Evolutionary conservation across 345 rosid species (phyloP).

Genomic region (Populus pruinosa): DNA sequence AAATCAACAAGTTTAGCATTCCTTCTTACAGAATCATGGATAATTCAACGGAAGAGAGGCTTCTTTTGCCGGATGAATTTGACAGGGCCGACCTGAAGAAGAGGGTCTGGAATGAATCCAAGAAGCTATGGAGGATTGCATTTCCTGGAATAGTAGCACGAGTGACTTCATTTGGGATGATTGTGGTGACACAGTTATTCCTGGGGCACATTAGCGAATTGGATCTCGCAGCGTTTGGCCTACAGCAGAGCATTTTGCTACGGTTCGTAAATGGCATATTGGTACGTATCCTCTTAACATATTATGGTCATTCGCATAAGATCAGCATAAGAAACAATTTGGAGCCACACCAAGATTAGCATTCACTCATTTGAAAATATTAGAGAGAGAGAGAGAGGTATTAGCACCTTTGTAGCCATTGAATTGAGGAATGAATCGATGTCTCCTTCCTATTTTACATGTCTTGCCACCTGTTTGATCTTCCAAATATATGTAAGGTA

Average conservation of each 20-base stretch:
- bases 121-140: conserved; percentile 36
- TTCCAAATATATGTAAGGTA: conserved; percentile 24
- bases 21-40: background rate
- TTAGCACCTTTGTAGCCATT: too few species aligned
- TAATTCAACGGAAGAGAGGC: conserved; percentile 20
- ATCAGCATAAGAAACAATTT: too few species aligned
- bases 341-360: too few species aligned
- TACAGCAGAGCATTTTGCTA: conserved; percentile 24
- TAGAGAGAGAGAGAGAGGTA: too few species aligned
- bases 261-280: conserved; percentile 30
- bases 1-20: background rate
- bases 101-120: conserved; percentile 27
- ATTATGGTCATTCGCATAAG: too few species aligned
- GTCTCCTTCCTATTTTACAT: background rate
- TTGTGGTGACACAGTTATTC: conserved; percentile 19
- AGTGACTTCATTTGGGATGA: conserved; percentile 23
- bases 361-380: too few species aligned
- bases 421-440: too few species aligned
- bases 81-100: background rate
- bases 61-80: conserved; percentile 5
- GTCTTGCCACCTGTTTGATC: conserved; percentile 51
- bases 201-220: conserved; percentile 31
- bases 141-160: conserved; percentile 25
- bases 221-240: conserved; percentile 35
- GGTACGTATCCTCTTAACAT: conserved; percentile 2